Evolutionary conservation across 371 early-diverging fungal genomes (phyloP), one percentile per base, ranked within the genome.

Genomic region (Mortierella polycephala): DNA sequence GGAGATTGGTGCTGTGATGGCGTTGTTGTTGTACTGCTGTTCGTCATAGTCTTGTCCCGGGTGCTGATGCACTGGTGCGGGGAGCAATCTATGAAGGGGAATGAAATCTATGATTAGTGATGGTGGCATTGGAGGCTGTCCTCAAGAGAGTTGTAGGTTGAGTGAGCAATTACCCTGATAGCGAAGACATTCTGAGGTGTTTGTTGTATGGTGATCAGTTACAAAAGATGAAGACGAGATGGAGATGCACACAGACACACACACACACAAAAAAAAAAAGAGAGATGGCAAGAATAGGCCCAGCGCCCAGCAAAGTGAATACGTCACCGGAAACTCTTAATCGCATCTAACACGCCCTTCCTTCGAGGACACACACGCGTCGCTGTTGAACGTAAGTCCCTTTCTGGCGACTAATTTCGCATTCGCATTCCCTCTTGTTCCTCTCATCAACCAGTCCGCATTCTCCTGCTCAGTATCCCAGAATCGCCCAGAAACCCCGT

Each of bases 1-100:
- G 23, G 71, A 70, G 16, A 71, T 81, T 1, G 82, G 76, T 58
- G 82, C 83, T 37, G 83, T 67, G 59, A 85, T 69, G 23, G 82
- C 30, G 4, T 30, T 64, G 55, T 82, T 41, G 55, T 45, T 69
- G 52, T 71, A 57, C 11, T 72, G 65, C 18, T 62, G 57, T 12
- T 62, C 65, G 47, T 77, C 69, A 40, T 68, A 71, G 54, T 71
- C 79, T 39, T 64, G 72, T 54, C 58, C 65, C 58, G 79, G 69
- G 18, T 69, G 69, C 62, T 72, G 72, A 56, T 77, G 79, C 64
- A 77, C 59, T 16, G 79, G 79, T 13, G 79, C 69, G 44, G 79
- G 79, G 23, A 77, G 60, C 46, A 75, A 42, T 23, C 76, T 75
- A 64, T 12, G 12, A 9, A 16, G 12, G 30, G 57, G 16, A 51